phyloP scores from a whole-genome alignment of 306 rosid genomes.

The Sechiopsis laciniata region DNA sequence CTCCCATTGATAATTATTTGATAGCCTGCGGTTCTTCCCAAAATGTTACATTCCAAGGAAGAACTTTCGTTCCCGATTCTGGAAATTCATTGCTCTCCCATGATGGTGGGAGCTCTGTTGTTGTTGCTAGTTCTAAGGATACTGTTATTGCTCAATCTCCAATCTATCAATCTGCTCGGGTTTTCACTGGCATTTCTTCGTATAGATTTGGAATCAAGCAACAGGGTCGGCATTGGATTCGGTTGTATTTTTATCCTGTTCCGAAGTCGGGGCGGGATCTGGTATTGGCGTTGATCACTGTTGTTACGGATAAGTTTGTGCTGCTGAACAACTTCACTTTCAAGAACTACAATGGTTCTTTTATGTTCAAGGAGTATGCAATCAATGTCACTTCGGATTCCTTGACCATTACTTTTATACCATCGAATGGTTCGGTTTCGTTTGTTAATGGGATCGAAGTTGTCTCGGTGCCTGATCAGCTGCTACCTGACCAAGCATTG shows the following conservation, averaged over 20 bases:
- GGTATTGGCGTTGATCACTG: conserved; percentile 60
- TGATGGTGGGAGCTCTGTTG: conserved; percentile 44
- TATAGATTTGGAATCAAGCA: conserved; percentile 51
- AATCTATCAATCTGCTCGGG: conserved; percentile 65
- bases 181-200: conserved; percentile 51
- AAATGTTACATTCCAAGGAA: conserved; percentile 53
- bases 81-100: conserved; percentile 35
- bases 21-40: conserved; percentile 75
- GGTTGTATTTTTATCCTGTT: conserved; percentile 68
- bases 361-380: conserved; percentile 74
- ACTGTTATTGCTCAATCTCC: conserved; percentile 50
- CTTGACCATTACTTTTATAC: conserved; percentile 60
- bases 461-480: conserved; percentile 65
- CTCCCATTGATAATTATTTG: conserved; percentile 65
- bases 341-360: conserved; percentile 56
- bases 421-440: conserved; percentile 59
- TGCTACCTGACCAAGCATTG: conserved; percentile 70
- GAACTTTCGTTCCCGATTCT: conserved; percentile 74
- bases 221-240: conserved; percentile 75
- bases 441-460: conserved; percentile 94
- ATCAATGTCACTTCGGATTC: conserved; percentile 59
- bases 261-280: conserved; percentile 39
- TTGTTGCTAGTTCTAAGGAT: conserved; percentile 39
- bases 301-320: conserved; percentile 70
- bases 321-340: conserved; percentile 68